These are phyloP conservation scores for Cladosporium sp. DNA, from an alignment of 2,329 filamentous ascomycete species.

Conservation along the genomic window DNA sequence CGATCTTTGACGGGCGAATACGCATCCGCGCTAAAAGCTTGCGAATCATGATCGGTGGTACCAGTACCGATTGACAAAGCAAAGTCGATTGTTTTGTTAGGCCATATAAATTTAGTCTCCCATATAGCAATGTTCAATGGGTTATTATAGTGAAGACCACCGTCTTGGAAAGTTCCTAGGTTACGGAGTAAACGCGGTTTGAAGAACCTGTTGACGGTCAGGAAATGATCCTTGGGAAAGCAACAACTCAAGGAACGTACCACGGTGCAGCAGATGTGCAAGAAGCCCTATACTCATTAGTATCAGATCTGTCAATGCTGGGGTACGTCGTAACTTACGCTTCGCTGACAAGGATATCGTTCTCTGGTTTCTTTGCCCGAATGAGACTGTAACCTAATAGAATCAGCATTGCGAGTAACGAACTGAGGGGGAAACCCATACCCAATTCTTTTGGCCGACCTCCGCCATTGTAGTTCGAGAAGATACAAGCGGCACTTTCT, in stretches of 20 bases:
- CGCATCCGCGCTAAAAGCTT: conserved; percentile 12
- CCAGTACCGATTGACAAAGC: conserved; percentile 27
- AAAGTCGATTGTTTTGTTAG: conserved; percentile 21
- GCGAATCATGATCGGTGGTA: conserved; percentile 1
- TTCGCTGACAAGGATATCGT: conserved; percentile 23
- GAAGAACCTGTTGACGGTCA: conserved; percentile 21
- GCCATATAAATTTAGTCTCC: conserved; percentile 25
- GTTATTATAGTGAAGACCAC: conserved; percentile 29
- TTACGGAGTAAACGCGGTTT: conserved; percentile 22
- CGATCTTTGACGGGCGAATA: conserved; percentile 23
- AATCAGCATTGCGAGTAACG: neutral
- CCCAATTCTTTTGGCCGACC: conserved; percentile 12
- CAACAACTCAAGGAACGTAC: conserved; percentile 11
- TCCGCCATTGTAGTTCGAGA: conserved; percentile 30
- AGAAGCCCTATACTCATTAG: conserved; percentile 21
- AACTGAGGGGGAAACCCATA: neutral
- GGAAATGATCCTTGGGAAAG: neutral
- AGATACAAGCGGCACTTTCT: conserved; percentile 21
- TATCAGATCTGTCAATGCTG: neutral
- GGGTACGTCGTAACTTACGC: conserved; percentile 20
- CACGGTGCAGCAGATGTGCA: conserved; percentile 28
- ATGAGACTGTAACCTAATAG: conserved; percentile 20
- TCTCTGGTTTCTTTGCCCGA: conserved; percentile 17
- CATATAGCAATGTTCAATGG: conserved; percentile 22
- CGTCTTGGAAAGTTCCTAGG: conserved; percentile 27